Percentiles rank a stretch among this genome's conserved stretches.
Evolutionary conservation across 345 rosid genomes (phyloP).

Genomic region (Punica granatum): DNA sequence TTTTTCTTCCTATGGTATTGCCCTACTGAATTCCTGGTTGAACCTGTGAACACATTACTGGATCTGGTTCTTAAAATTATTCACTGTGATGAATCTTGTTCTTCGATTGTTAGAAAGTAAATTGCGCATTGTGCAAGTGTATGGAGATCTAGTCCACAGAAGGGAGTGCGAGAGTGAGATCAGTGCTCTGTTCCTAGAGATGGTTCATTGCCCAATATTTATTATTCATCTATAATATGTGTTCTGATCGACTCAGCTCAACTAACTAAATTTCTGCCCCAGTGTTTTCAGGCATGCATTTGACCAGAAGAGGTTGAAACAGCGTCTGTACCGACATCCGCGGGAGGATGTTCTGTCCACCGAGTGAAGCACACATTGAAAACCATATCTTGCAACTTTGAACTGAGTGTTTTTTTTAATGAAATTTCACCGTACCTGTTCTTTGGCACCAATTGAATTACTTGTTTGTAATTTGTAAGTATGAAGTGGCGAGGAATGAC

Average conservation of each 20-base stretch:
- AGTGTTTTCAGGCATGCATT: conserved; percentile 62
- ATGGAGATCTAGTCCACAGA: neutral
- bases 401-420: neutral
- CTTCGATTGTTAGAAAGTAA: neutral
- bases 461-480: neutral
- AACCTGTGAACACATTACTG: neutral
- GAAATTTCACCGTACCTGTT: neutral
- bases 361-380: conserved; percentile 34
- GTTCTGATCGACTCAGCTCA: neutral
- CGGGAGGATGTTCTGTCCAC: conserved; percentile 99
- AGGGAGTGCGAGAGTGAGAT: neutral
- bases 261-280: neutral
- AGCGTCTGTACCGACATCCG: conserved; percentile 90
- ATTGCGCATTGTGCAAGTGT: neutral
- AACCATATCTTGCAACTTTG: neutral
- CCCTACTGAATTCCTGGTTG: neutral
- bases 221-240: neutral
- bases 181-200: neutral
- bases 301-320: conserved; percentile 95
- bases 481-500: too few relatives aligned
- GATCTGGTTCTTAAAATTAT: neutral
- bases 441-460: neutral
- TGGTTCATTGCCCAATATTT: neutral
- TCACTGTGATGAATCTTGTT: too few relatives aligned
- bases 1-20: too few relatives aligned